Conservation (phyloP, 2,329 filamentous ascomycete species). For the Davidsoniella australis region DNA sequence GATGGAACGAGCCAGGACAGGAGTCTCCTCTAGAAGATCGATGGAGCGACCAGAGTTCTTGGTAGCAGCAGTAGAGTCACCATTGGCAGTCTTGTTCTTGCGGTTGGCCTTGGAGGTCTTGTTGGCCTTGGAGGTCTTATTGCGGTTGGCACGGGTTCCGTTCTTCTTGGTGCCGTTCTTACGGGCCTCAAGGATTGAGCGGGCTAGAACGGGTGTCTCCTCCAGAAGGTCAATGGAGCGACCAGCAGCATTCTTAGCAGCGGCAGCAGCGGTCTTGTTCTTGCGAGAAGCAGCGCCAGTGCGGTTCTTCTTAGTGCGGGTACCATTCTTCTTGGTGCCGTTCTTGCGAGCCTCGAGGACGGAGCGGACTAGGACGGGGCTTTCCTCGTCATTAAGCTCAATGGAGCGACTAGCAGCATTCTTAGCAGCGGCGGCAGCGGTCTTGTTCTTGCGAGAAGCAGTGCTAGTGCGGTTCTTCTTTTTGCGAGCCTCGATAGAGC, state of each 20-base stretch:
- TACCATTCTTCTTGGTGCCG: conserved; percentile 3
- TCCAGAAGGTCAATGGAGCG: neutral
- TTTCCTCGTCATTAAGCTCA: neutral
- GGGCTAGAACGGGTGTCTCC: neutral
- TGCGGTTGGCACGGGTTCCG: neutral
- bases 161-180: conserved; percentile 6
- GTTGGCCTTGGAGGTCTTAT: neutral
- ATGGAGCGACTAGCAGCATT: neutral
- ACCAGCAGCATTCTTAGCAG: neutral
- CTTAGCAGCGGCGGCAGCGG: neutral
- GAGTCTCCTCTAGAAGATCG: neutral
- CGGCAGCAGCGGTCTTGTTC: conserved; percentile 1
- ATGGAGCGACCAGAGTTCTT: neutral
- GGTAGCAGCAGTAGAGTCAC: neutral
- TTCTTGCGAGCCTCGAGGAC: conserved; percentile 2
- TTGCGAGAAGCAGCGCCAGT: conserved; percentile 3
- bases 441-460: neutral
- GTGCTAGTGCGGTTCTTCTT: conserved; percentile 2
- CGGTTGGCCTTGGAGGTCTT: neutral
- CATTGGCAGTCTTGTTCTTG: conserved; percentile 6
- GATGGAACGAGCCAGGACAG: neutral
- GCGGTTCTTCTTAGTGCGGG: conserved; percentile 1
- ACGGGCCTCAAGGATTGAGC: neutral
- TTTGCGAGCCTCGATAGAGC: conserved; percentile 6
- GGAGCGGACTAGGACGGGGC: neutral